These are phyloP conservation scores for Suillus ampliporus DNA, from an alignment of 768 basidiomycete genomes.

Conservation along the genomic window DNA sequence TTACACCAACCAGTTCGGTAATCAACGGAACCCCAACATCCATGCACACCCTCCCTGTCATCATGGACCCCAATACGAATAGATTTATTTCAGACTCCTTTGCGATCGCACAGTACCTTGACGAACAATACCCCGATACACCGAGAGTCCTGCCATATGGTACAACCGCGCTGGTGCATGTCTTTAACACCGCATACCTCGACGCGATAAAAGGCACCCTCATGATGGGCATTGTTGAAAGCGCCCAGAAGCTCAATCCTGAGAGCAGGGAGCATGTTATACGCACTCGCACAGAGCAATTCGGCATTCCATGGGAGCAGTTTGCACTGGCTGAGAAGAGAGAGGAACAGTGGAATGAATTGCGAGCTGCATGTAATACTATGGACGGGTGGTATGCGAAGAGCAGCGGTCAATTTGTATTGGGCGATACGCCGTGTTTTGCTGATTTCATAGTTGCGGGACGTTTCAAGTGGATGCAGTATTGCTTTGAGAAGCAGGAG, in stretches of 20 bases:
- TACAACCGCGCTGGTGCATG: slow-evolving; percentile 38
- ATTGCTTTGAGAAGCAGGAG: slow-evolving; percentile 19
- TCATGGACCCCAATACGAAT: slow-evolving; percentile 51
- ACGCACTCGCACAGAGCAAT: slow-evolving; percentile 37
- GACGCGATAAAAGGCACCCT: slow-evolving; percentile 17
- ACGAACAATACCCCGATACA: slow-evolving; percentile 51
- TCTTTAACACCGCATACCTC: slow-evolving; percentile 27
- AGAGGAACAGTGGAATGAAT: slow-evolving; percentile 41
- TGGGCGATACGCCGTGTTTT: slow-evolving; percentile 24
- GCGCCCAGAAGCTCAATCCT: slow-evolving; percentile 33
- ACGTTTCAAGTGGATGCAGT: slow-evolving; percentile 18
- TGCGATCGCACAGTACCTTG: slow-evolving; percentile 55
- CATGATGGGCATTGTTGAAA: slow-evolving; percentile 29
- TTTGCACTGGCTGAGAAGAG: slow-evolving; percentile 32
- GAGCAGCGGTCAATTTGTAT: neutral
- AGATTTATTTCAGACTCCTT: slow-evolving; percentile 47
- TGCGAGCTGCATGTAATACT: slow-evolving; percentile 39
- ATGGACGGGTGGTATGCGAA: slow-evolving; percentile 19
- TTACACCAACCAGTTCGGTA: slow-evolving; percentile 10
- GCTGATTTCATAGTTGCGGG: slow-evolving; percentile 26
- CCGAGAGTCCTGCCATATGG: slow-evolving; percentile 44
- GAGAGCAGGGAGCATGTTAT: slow-evolving; percentile 46
- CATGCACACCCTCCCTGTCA: slow-evolving; percentile 54
- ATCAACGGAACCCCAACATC: slow-evolving; percentile 32
- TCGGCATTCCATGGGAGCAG: slow-evolving; percentile 47